Percentiles rank a stretch among this genome's conserved stretches.
These are phyloP conservation scores for Cymbopogon flexuosus DNA, from an alignment of 202 grass and related monocot genomes.

Conservation along the genomic window DNA sequence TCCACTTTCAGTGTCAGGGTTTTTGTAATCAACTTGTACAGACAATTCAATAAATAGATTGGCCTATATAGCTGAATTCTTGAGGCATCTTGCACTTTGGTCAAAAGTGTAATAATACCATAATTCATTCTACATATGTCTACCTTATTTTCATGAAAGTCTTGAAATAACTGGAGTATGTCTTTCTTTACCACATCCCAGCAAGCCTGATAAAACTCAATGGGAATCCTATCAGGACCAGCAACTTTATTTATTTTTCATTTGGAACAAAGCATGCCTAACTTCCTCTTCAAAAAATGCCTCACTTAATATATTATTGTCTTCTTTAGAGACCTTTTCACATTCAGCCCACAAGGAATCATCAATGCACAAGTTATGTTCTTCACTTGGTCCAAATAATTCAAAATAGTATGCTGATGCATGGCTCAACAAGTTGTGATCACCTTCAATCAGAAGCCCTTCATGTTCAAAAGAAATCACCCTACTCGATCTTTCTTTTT, in stretches of 20 bases:
- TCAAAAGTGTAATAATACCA: not conserved
- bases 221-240: not conserved
- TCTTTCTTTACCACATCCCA: rapidly evolving
- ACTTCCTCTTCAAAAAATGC: not conserved
- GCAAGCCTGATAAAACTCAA: too few species aligned
- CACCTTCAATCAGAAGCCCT: too few species aligned
- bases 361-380: too few species aligned
- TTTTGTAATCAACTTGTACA: not conserved
- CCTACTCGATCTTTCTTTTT: too few species aligned
- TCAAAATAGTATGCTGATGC: too few species aligned
- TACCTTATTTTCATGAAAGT: rapidly evolving
- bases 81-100: rapidly evolving
- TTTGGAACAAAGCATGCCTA: rapidly evolving
- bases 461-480: too few species aligned
- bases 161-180: rapidly evolving
- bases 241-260: not conserved
- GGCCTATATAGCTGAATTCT: not conserved
- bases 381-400: too few species aligned
- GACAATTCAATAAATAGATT: rapidly evolving
- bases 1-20: rapidly evolving
- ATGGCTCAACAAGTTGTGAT: too few species aligned
- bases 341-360: too few species aligned
- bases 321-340: too few species aligned
- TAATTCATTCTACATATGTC: not conserved
- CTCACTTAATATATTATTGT: too few species aligned